Percentiles rank a stretch among this genome's conserved stretches.
phyloP scores from a whole-genome alignment of 352 stramenopile species.

The Lagenidium giganteum region DNA sequence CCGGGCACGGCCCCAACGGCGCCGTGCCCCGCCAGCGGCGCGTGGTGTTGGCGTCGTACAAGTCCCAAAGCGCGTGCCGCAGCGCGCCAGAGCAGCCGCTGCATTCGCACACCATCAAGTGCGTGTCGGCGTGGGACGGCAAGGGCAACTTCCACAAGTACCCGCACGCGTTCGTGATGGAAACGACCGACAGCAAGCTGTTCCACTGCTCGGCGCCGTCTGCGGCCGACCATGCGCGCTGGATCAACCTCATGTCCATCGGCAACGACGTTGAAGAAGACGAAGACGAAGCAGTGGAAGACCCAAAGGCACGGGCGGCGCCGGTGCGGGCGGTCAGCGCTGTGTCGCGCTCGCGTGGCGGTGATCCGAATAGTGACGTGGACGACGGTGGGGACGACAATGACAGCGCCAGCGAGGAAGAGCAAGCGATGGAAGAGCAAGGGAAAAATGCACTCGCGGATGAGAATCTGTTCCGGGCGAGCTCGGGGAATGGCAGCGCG shows the following conservation, averaged over 20 bases:
- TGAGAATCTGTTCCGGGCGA: conserved; percentile 13
- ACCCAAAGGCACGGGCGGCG: not conserved
- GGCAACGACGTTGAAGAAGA: conserved; percentile 10
- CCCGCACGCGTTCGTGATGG: conserved; percentile 61
- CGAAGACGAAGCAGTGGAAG: conserved; percentile 16
- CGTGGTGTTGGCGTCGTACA: conserved; percentile 74
- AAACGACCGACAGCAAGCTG: conserved; percentile 67
- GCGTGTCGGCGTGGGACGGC: conserved; percentile 72
- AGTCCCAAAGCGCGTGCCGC: conserved; percentile 36
- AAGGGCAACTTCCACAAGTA: conserved; percentile 75
- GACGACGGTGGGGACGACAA: conserved; percentile 9
- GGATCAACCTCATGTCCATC: conserved; percentile 54
- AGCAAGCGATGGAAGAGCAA: conserved; percentile 1
- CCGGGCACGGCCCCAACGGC: too few species aligned
- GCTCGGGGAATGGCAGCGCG: conserved; percentile 21
- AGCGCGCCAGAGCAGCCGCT: conserved; percentile 42
- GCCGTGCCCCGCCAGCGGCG: conserved; percentile 31
- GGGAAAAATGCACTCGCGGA: conserved; percentile 9
- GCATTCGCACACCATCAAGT: conserved; percentile 57
- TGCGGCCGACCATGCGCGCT: conserved; percentile 44
- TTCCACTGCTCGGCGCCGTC: conserved; percentile 66
- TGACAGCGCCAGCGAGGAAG: conserved; percentile 5
- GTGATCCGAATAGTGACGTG: conserved; percentile 14
- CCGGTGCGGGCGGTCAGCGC: not conserved
- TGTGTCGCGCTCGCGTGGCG: conserved; percentile 1